phyloP scores from a whole-genome alignment of 23 red algal genomes.

The Pyropia haitanensis region DNA sequence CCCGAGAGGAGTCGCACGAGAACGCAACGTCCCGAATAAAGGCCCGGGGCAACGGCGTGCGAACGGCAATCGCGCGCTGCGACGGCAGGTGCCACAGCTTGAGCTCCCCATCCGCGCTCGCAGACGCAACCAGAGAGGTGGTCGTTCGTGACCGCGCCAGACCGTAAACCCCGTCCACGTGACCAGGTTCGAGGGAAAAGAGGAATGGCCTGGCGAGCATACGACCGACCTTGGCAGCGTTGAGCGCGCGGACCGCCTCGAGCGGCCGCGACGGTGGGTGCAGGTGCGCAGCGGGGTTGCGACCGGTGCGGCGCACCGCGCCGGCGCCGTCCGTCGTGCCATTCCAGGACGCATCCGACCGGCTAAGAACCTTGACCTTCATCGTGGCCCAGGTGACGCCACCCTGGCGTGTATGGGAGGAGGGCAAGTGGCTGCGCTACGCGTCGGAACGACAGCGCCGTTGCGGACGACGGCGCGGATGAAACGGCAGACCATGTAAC shows the following conservation, averaged over 20 bases:
- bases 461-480: too few relatives aligned
- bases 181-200: constrained; percentile 49
- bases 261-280: constrained; percentile 69
- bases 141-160: constrained; percentile 37
- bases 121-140: constrained; percentile 48
- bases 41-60: constrained; percentile 20
- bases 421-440: too few relatives aligned
- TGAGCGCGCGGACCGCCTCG: constrained; percentile 73
- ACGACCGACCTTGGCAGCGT: constrained; percentile 80
- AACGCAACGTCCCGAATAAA: constrained; percentile 66
- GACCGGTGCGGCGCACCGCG: constrained; percentile 16
- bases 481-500: too few relatives aligned
- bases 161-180: constrained; percentile 78
- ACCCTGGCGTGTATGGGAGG: too few relatives aligned
- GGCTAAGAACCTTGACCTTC: constrained; percentile 72
- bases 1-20: constrained; percentile 30
- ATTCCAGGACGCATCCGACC: constrained; percentile 78
- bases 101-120: constrained; percentile 79
- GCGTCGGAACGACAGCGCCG: too few relatives aligned
- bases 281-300: constrained; percentile 48
- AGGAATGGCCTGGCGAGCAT: constrained; percentile 84
- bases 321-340: constrained; percentile 37
- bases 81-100: constrained; percentile 73
- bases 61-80: constrained; percentile 8
- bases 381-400: constrained; percentile 9